Base-by-base conservation (phyloP, 805 yeast genomes). In the Saccharomyces mikatae region DNA sequence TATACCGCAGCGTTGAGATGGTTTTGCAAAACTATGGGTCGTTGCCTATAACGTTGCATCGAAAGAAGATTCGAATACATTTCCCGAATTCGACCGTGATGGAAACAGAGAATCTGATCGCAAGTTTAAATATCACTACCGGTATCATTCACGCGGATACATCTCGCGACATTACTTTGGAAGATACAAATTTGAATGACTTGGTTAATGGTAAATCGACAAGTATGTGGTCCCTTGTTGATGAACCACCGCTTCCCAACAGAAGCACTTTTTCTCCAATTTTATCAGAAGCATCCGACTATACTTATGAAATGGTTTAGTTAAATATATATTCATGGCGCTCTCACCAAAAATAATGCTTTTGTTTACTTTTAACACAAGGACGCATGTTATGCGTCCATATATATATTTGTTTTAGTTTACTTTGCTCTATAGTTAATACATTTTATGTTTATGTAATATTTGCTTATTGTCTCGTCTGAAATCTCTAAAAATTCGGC, bases 31-130 rank as follows among this genome's bases (percentile, higher is more conserved):
- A 67, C 2, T 79, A 84, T 54, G 94, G 94, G 2, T 82, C 83
- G 57, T 78, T 83, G 58, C 89, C 87, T 8, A 73, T 86, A 53
- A 74, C 81, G 49, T 69, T 79, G 52, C 74, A 74, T 48, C 62
- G 70, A 41, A 65, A 71, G 11, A 71, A 21, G 32, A 68, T 82
- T 51, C 72, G 84, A 59, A 80, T 84, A 13, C 84, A 80, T 65
- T 87, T 89, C 71, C 89, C 92, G 32, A 87, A 86, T 65, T 77
- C 86, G 56, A 89, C 86, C 56, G 69, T 76, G 6, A 72, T 67
- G 5, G 81, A 81, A 59, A 79, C 87, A 60, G 85, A 83, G 60
- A 56, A 58, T 22, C 68, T 87, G 56, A 69, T 86, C 56, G 64
- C 74, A 44, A 94, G 86, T 47, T 74, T 80, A 56, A 86, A 80